A percentile compares a stretch with the other conserved stretches of the same genome.
phyloP scores from a whole-genome alignment of 169 alveolate species.

The Plasmodium blacklocki region DNA sequence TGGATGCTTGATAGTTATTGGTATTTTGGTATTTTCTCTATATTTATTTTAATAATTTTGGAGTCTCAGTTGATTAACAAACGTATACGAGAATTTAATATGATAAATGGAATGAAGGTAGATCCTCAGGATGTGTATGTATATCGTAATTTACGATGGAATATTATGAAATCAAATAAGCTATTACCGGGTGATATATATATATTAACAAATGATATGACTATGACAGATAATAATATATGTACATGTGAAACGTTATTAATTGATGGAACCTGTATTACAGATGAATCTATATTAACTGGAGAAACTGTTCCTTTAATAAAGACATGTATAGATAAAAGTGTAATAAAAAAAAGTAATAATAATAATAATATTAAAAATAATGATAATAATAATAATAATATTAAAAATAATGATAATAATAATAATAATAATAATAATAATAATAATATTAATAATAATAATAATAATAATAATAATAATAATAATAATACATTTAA shows the following conservation, averaged over 20 bases:
- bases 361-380: neutral
- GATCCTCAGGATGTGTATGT: constrained; percentile 91
- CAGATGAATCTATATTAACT: constrained; percentile 90
- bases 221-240: constrained; percentile 45
- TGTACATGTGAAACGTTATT: constrained; percentile 74
- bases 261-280: constrained; percentile 82
- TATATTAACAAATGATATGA: constrained; percentile 76
- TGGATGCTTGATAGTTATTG: constrained; percentile 98
- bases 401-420: neutral
- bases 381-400: constrained; percentile 50
- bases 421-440: no score
- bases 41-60: constrained; percentile 89
- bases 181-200: constrained; percentile 96
- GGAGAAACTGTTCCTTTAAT: constrained; percentile 91
- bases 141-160: constrained; percentile 92
- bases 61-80: constrained; percentile 90
- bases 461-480: no score
- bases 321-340: constrained; percentile 79
- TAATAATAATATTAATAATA: no score
- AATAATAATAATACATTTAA: no score
- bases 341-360: constrained; percentile 19
- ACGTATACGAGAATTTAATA: constrained; percentile 85
- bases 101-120: constrained; percentile 90
- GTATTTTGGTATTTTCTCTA: constrained; percentile 93
- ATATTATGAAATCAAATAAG: constrained; percentile 87